phyloP scores from a whole-genome alignment of 2,329 filamentous ascomycete genomes.

The Escovopsis sp. region DNA sequence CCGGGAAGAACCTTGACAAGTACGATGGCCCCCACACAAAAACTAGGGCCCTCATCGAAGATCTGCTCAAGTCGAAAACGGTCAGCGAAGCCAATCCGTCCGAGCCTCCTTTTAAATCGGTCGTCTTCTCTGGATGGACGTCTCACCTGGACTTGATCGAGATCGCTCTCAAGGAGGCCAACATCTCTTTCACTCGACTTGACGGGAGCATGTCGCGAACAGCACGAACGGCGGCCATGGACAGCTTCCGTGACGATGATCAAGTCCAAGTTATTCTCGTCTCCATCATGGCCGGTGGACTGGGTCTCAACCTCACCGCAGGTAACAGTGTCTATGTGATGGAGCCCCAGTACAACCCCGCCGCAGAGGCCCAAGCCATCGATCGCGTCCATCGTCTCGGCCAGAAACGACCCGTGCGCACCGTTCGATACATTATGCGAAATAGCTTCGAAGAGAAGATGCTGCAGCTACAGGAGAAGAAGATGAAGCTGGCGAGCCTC shows the following conservation, averaged over 20 bases:
- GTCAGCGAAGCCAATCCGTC: conserved; percentile 46
- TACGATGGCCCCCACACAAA: conserved; percentile 89
- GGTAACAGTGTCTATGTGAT: conserved; percentile 93
- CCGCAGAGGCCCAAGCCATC: conserved; percentile 91
- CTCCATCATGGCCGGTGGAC: conserved; percentile 80
- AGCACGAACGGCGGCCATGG: conserved; percentile 60
- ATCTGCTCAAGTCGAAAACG: conserved; percentile 49
- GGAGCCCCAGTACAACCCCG: conserved; percentile 99
- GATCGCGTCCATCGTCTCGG: conserved; percentile 88
- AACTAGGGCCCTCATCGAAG: conserved; percentile 65
- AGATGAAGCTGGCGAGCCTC: conserved; percentile 77
- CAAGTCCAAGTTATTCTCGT: conserved; percentile 69
- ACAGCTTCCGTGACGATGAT: conserved; percentile 59
- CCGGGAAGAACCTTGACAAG: conserved; percentile 44
- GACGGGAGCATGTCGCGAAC: conserved; percentile 77
- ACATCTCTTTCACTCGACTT: conserved; percentile 62
- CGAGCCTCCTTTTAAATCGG: conserved; percentile 73
- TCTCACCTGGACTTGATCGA: conserved; percentile 87
- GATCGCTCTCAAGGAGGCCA: conserved; percentile 53
- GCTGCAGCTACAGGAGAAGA: conserved; percentile 77
- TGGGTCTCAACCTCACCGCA: conserved; percentile 81
- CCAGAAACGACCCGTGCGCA: conserved; percentile 78
- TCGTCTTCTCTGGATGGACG: conserved; percentile 95
- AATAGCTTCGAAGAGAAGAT: conserved; percentile 92
- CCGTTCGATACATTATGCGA: conserved; percentile 78